Conservation (phyloP, 495 filamentous ascomycete genomes). For the Hypoxylon trugodes region DNA sequence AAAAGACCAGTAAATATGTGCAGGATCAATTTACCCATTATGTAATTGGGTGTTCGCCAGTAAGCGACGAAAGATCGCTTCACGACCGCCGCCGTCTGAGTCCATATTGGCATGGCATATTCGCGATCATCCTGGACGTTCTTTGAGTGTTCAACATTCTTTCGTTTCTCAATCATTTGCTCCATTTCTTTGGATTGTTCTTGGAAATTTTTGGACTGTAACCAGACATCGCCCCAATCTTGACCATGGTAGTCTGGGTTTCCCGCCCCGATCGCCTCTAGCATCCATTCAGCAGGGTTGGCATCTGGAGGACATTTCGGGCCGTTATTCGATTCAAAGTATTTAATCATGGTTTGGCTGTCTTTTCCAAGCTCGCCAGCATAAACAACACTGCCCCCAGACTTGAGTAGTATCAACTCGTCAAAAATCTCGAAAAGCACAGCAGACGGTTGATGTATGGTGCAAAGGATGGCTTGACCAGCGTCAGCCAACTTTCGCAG, state of each 20-base stretch:
- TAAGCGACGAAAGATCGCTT: conserved; percentile 74
- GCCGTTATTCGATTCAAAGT: conserved; percentile 71
- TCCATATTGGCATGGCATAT: conserved; percentile 39
- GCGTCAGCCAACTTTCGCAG: conserved; percentile 70
- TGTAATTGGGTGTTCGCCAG: conserved; percentile 76
- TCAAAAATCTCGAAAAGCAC: conserved; percentile 78
- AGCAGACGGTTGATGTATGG: conserved; percentile 80
- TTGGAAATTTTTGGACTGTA: conserved; percentile 69
- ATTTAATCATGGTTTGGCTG: conserved; percentile 47
- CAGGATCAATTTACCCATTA: conserved; percentile 65
- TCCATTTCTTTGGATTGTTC: conserved; percentile 60
- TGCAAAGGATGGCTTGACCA: conserved; percentile 75
- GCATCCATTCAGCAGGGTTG: conserved; percentile 85
- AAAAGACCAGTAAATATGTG: conserved; percentile 61
- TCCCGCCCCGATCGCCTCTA: conserved; percentile 72
- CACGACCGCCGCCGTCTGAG: conserved; percentile 56
- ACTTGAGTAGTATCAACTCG: conserved; percentile 69
- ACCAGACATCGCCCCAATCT: conserved; percentile 84
- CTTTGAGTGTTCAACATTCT: conserved; percentile 33
- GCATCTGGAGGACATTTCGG: conserved; percentile 68
- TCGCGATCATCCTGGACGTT: conserved; percentile 45
- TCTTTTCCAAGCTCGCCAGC: conserved; percentile 65
- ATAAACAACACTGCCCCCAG: conserved; percentile 74
- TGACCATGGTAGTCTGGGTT: conserved; percentile 58
- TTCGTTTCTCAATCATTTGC: conserved; percentile 44